A percentile compares a stretch with the other conserved stretches of the same genome.
Conservation (phyloP, 306 rosid species). For the Citrullus colocynthis region DNA sequence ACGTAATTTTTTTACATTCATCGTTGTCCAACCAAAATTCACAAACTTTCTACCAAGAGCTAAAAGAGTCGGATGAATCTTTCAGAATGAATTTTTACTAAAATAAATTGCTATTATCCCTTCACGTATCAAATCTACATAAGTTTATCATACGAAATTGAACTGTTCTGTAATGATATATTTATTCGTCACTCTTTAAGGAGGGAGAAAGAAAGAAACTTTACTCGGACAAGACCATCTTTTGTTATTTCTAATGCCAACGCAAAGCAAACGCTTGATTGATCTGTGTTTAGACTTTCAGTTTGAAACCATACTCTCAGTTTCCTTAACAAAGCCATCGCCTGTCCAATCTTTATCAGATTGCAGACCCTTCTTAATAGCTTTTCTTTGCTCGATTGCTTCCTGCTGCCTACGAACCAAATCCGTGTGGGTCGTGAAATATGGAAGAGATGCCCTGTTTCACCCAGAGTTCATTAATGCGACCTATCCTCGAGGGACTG, state of each 20-base stretch:
- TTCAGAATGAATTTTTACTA: background rate
- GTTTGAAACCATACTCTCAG: conserved; percentile 96
- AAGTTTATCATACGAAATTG: background rate
- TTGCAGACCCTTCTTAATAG: conserved; percentile 59
- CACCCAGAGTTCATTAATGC: background rate
- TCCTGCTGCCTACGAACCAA: conserved; percentile 78
- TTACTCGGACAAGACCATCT: background rate
- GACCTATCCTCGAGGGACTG: background rate
- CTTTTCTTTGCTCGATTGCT: conserved; percentile 76
- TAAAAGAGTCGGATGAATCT: background rate
- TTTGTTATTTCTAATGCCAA: background rate
- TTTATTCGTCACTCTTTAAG: background rate
- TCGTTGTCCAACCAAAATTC: too few species aligned
- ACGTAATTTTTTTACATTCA: too few species aligned
- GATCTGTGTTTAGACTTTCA: conserved; percentile 11
- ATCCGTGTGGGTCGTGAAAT: conserved; percentile 85
- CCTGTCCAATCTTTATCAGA: conserved; percentile 98
- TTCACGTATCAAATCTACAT: background rate
- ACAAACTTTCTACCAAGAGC: background rate
- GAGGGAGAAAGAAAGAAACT: background rate
- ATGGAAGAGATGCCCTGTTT: conserved; percentile 62
- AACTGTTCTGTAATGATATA: background rate
- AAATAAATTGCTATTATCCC: background rate
- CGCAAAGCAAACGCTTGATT: background rate
- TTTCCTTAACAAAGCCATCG: conserved; percentile 87